These are phyloP conservation scores for Pseudogymnoascus destructans DNA, from an alignment of 2,329 filamentous ascomycete species.

Conservation along the genomic window DNA sequence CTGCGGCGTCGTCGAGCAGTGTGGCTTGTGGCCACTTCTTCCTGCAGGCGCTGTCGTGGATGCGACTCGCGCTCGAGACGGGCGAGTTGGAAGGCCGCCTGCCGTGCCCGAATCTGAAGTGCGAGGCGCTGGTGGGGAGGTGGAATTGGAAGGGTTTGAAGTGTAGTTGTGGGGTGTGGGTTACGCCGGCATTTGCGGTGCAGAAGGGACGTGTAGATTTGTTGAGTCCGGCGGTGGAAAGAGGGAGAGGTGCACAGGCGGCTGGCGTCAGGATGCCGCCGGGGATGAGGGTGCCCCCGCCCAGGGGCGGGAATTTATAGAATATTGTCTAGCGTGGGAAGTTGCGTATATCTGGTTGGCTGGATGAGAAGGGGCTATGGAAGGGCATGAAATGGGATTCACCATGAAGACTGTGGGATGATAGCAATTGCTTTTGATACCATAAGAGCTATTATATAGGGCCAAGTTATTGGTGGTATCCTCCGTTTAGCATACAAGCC, in stretches of 20 bases:
- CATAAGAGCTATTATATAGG: slow-evolving; percentile 3
- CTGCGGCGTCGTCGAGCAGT: slow-evolving; percentile 22
- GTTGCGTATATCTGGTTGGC: not conserved
- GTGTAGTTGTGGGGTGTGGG: slow-evolving; percentile 83
- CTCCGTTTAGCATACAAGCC: not conserved
- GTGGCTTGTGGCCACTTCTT: slow-evolving; percentile 68
- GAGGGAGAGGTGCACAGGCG: slow-evolving; percentile 11
- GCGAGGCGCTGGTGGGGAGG: slow-evolving; percentile 71
- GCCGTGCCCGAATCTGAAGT: slow-evolving; percentile 66
- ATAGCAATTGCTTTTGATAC: slow-evolving; percentile 2
- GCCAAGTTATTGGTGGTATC: not conserved
- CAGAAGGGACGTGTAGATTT: slow-evolving; percentile 66
- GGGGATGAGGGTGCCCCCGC: slow-evolving; percentile 24
- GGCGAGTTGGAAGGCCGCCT: slow-evolving; percentile 74
- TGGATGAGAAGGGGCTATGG: not conserved
- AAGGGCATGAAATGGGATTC: not conserved
- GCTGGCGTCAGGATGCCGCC: slow-evolving; percentile 44
- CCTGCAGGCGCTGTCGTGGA: slow-evolving; percentile 87
- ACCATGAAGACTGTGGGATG: not conserved
- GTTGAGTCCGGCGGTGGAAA: slow-evolving; percentile 8
- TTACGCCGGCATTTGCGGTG: slow-evolving; percentile 80
- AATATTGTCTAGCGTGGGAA: not conserved
- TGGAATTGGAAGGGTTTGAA: slow-evolving; percentile 94
- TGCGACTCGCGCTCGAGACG: slow-evolving; percentile 70
- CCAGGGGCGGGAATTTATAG: slow-evolving; percentile 3